Conservation (phyloP, 768 basidiomycete genomes). For the Calocera cornea region DNA sequence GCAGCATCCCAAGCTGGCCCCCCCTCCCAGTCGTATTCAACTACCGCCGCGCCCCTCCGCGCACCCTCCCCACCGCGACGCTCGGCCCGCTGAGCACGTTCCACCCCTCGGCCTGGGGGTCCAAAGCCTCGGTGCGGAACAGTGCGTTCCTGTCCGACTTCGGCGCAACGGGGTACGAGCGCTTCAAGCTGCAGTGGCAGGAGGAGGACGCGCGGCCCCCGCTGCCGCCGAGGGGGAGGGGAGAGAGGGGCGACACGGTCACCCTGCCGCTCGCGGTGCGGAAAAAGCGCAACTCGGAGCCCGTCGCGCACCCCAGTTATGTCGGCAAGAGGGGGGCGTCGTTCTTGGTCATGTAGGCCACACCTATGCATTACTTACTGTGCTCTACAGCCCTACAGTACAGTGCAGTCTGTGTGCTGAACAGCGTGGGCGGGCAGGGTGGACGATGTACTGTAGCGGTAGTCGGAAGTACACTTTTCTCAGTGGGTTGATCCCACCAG, state of each 20-base stretch:
- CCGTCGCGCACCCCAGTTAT: neutral
- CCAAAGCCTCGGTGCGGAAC: neutral
- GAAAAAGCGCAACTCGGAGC: neutral
- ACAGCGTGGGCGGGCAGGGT: no score
- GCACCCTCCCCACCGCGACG: neutral
- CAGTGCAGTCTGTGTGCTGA: no score
- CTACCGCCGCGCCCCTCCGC: conserved; percentile 1
- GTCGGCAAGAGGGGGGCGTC: neutral
- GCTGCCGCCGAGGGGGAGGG: neutral
- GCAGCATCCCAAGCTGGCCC: neutral
- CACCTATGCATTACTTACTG: no score
- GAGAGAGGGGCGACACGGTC: no score
- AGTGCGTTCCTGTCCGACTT: neutral
- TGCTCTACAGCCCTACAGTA: no score
- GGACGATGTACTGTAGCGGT: no score
- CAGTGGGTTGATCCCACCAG: no score
- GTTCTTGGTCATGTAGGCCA: neutral
- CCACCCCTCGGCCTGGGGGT: neutral
- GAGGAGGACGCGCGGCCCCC: neutral
- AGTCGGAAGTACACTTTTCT: no score
- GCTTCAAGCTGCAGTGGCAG: neutral
- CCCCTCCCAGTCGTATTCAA: neutral
- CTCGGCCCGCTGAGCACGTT: neutral
- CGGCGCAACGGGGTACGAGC: neutral
- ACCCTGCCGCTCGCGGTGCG: neutral